Conservation (phyloP, 805 yeast genomes). For the Suhomyces sp. region DNA sequence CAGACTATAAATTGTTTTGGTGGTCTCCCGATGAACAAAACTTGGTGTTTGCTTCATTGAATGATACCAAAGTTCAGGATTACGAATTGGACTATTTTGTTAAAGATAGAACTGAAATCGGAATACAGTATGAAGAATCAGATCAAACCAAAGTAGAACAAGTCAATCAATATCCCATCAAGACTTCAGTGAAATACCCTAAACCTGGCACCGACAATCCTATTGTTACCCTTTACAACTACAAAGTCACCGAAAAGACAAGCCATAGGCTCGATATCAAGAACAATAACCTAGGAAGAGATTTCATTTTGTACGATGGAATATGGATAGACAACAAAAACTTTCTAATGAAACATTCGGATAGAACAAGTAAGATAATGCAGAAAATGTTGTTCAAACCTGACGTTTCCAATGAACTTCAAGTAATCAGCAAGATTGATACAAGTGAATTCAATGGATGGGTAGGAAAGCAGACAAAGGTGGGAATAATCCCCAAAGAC, state of each 20-base stretch:
- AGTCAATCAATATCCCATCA: constrained; percentile 36
- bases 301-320: constrained; percentile 21
- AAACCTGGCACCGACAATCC: constrained; percentile 84
- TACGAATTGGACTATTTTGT: constrained; percentile 76
- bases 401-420: constrained; percentile 1
- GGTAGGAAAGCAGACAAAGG: constrained; percentile 20
- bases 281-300: constrained; percentile 13
- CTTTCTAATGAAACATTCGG: constrained; percentile 19
- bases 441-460: constrained; percentile 21
- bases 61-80: constrained; percentile 72
- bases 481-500: constrained; percentile 11
- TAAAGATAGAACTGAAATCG: constrained; percentile 33
- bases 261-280: neutral
- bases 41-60: constrained; percentile 62
- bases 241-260: constrained; percentile 1
- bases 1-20: constrained; percentile 72
- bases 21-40: constrained; percentile 79
- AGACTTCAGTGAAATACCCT: constrained; percentile 70
- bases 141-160: constrained; percentile 14
- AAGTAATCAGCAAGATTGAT: constrained; percentile 8
- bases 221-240: constrained; percentile 32
- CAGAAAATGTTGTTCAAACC: constrained; percentile 16
- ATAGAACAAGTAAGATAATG: constrained; percentile 20
- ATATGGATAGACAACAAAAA: constrained; percentile 18
- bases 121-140: constrained; percentile 7